Evolutionary conservation across 768 basidiomycete species (phyloP), one percentile per base, ranked within the genome.

Genomic region (Thelephora aurantiotincta): DNA sequence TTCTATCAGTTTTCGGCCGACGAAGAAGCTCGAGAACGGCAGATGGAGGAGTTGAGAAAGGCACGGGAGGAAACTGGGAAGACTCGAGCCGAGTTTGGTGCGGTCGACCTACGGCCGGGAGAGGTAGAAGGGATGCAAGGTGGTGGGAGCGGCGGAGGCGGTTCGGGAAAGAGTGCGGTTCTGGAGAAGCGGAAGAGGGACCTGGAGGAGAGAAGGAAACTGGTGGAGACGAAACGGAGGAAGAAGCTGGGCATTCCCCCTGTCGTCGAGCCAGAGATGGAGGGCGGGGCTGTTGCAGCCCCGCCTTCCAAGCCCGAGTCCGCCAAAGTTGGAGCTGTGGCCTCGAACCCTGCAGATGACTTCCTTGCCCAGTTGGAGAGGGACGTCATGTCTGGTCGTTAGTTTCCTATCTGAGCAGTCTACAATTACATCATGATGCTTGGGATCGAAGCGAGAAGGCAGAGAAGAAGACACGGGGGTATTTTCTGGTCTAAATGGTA

Each of bases 1-100:
- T 89, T 85, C 64, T 96, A 94, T 62, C 84, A 88, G 59, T 93
- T 98, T 63, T 88, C 89, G 11, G 73, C 61, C 2, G 90, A 96
- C 55, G 88, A 91, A 57, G 84, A 86, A 53, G 77, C 74, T 23
- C 71, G 96, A 37, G 67, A 66, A 52, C 66, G 68, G 44, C 82
- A 97, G 60, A 87, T 93, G 89, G 87, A 87, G 48, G 85, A 84
- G 48, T 66, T 98, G 11, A 75, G 72, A 49, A 60, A 65, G 3
- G 72, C 71, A 2, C 70, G 89, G 37, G 71, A 74, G 42, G 86
- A 92, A 59, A 94, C 92, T 0, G 75, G 77, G 57, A 66, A 68
- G 51, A 69, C 66, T 22, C 68, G 81, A 53, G 69, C 73, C 52
- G 80, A 80, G 46, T 52, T 65, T 14, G 82, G 78, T 12, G 82